A percentile compares a stretch with the other conserved stretches of the same genome.
Evolutionary conservation across 1,284 basidiomycete species (phyloP).

Genomic region (Xanthoconium separans): DNA sequence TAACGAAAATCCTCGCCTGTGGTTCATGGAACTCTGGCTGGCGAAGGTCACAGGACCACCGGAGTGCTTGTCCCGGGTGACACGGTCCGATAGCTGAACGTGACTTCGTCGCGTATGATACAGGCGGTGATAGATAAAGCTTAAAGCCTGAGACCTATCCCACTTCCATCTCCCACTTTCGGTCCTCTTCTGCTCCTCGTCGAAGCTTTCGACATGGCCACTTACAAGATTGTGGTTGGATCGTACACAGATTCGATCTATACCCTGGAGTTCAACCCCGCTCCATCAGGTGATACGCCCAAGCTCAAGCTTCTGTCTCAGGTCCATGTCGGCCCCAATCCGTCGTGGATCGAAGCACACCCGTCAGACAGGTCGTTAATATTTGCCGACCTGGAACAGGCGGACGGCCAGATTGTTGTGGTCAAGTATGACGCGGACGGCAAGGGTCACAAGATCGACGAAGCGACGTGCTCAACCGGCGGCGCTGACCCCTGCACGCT

Average conservation of each 20-base stretch:
- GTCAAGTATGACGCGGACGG: constrained; percentile 47
- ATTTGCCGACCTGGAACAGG: constrained; percentile 57
- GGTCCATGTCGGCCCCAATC: constrained; percentile 56
- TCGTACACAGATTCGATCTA: constrained; percentile 63
- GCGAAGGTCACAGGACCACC: too few relatives aligned
- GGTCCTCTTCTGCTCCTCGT: background rate
- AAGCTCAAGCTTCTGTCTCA: constrained; percentile 46
- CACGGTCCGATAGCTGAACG: too few relatives aligned
- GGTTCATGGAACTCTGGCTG: too few relatives aligned
- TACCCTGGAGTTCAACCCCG: constrained; percentile 48
- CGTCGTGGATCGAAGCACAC: constrained; percentile 68
- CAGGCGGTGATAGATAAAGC: too few relatives aligned
- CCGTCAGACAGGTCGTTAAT: constrained; percentile 53
- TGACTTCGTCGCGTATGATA: too few relatives aligned
- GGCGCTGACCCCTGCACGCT: constrained; percentile 64
- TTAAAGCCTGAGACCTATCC: background rate
- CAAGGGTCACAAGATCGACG: constrained; percentile 15
- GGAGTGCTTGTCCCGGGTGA: too few relatives aligned
- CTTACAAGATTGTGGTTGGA: constrained; percentile 52
- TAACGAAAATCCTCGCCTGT: too few relatives aligned
- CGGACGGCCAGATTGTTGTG: constrained; percentile 55
- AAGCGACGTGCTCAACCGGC: constrained; percentile 40
- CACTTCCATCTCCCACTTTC: background rate
- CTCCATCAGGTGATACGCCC: constrained; percentile 17
- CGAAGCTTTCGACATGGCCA: constrained; percentile 13